Evolutionary conservation across 768 basidiomycete species (phyloP), one percentile per base, ranked within the genome.

Genomic region (Boletellus ananas): DNA sequence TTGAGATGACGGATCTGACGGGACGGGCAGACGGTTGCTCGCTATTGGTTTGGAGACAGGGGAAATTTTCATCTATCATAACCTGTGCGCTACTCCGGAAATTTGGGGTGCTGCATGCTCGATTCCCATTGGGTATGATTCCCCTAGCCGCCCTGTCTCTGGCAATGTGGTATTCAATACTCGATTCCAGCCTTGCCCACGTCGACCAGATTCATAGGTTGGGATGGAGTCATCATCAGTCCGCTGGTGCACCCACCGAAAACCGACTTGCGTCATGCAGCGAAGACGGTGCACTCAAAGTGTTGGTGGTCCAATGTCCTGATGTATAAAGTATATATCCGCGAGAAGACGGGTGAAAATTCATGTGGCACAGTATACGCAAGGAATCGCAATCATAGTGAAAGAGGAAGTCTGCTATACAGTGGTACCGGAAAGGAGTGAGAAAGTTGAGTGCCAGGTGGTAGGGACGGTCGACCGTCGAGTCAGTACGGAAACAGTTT

Each of bases 11-110:
- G 21, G 20, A 38, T 38, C 34, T 50, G 50, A 58, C 40, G 49
- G 21, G 2, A 23, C 48, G 11, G 21, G 20, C 51, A 77, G 78
- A 40, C 79, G 83, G 14, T 67, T 77, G 20, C 70, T 98, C 11
- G 93, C 93, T 1, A 70, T 96, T 43, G 95, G 95, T 2, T 72
- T 90, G 13, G 95, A 97, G 66, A 85, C 74, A 10, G 95, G 95
- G 3, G 75, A 77, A 42, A 81, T 98, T 43, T 58, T 78, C 14
- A 64, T 95, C 14, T 87, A 85, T 63, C 70, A 74, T 1, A 74
- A 78, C 40, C 34, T 57, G 2, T 44, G 51, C 8, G 54, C 57
- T 3, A 49, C 63, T 1, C 54, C 71, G 0, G 58, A 65, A 4
- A 71, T 68, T 6, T 89, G 87, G 84, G 66, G 60, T 6, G 65